Base-by-base conservation (phyloP, 2,329 filamentous ascomycete genomes). In the Endothia cerciana region DNA sequence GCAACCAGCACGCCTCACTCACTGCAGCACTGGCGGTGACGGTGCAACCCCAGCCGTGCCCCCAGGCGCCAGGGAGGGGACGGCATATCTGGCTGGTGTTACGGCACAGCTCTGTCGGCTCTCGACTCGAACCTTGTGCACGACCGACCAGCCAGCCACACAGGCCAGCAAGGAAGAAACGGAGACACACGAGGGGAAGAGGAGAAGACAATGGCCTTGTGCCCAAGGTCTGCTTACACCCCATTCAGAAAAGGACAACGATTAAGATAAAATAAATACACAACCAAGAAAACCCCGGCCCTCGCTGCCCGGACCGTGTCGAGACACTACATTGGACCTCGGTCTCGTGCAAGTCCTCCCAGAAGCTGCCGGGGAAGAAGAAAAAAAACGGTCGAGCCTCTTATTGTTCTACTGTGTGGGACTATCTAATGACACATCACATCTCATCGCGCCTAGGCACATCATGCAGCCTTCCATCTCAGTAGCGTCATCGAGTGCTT, bases 401-500 rank as follows among this genome's bases (percentile, higher is more conserved):
- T 45, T 51, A 25, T 51, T 51, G 47, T 17, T 65, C 65, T 67
- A 65, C 45, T 53, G 57, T 51, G 25, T 30, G 19, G 10, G n/a
- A 45, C 30, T 1, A 65, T 36, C 33, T 36, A 60, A 58, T 65
- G 66, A 68, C 60, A 63, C 49, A 41, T 68, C 66, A 59, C 10
- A 45, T 58, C 56, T n/a, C 56, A 22, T 40, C 56, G 8, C 41
- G 13, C n/a, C 38, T 62, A 10, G 7, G 41, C 41, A 4, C 19
- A 2, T 55, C 64, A 68, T 57, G 62, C 64, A 40, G 71, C 68
- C 65, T 77, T 76, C 77, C 82, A 85, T 61, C 83, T 80, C 71
- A 93, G 74, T 77, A 93, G 77, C 2, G 89, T 92, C 57, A 93
- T 82, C 2, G 89, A 91, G 74, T 90, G 86, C 79, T 88, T 92